phyloP scores from a whole-genome alignment of 139 green algal genomes.

The Closterium sp. region DNA sequence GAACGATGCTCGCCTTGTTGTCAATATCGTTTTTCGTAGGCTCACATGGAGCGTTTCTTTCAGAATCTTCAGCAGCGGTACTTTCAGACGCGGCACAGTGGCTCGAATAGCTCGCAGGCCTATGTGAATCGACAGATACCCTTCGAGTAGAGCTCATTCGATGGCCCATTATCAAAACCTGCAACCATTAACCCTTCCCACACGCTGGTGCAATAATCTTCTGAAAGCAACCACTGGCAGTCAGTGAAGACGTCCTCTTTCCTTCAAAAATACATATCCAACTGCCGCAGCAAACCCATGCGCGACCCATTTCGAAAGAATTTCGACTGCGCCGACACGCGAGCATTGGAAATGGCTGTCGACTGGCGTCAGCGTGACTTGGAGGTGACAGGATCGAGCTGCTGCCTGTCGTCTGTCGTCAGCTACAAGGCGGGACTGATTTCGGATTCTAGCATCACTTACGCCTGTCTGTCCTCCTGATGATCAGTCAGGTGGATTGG shows the following conservation, averaged over 20 bases:
- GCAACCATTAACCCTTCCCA: too few species aligned
- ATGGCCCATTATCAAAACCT: not conserved
- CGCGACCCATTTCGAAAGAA: not conserved
- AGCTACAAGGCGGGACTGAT: too few species aligned
- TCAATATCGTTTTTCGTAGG: not conserved
- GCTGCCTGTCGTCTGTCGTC: not conserved
- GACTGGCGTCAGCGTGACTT: not conserved
- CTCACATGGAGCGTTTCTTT: not conserved
- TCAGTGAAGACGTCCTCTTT: not conserved
- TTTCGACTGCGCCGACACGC: not conserved
- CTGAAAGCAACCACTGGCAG: not conserved
- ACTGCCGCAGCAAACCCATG: not conserved
- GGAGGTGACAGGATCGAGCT: not conserved
- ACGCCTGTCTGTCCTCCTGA: too few species aligned
- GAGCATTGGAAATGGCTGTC: not conserved
- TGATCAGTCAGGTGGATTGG: too few species aligned
- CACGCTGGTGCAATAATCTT: not conserved
- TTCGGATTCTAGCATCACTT: too few species aligned
- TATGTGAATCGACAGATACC: not conserved
- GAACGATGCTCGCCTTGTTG: not conserved
- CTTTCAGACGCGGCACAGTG: not conserved
- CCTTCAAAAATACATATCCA: not conserved
- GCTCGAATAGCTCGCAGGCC: not conserved
- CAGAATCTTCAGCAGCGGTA: not conserved
- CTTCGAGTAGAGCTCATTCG: not conserved